These are phyloP conservation scores for Kwoniella shivajii DNA, from an alignment of 1,284 basidiomycete species.

Conservation along the genomic window DNA sequence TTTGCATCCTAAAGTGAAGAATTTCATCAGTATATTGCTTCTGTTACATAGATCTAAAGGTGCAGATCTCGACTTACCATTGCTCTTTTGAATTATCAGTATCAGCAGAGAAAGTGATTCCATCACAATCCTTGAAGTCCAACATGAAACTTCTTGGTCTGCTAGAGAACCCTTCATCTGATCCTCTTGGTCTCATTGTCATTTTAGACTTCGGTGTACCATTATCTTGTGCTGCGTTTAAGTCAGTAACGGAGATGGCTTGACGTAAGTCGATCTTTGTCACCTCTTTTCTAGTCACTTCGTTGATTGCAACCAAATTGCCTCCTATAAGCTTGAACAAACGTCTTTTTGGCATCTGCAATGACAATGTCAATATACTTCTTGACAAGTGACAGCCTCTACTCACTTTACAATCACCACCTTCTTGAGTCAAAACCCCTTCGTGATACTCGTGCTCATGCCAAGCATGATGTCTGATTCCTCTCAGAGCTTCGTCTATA, in stretches of 20 bases:
- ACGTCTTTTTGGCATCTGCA: conserved; percentile 73
- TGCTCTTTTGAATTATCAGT: conserved; percentile 80
- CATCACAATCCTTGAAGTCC: conserved; percentile 74
- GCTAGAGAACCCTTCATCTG: conserved; percentile 66
- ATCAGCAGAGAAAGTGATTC: conserved; percentile 89
- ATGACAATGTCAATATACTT: neutral
- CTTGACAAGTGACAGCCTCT: neutral
- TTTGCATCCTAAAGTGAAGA: conserved; percentile 67
- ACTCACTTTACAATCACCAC: conserved; percentile 88
- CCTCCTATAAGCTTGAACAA: conserved; percentile 84
- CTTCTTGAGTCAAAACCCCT: conserved; percentile 89
- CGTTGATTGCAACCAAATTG: conserved; percentile 86
- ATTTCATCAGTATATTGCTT: neutral
- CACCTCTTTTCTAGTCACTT: conserved; percentile 88
- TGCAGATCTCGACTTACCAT: conserved; percentile 65
- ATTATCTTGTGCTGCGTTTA: conserved; percentile 55
- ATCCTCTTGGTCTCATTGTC: conserved; percentile 59
- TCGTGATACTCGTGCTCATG: conserved; percentile 89
- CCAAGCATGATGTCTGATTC: conserved; percentile 84
- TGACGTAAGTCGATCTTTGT: conserved; percentile 89
- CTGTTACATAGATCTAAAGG: neutral
- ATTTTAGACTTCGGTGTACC: conserved; percentile 33
- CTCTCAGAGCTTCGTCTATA: conserved; percentile 87
- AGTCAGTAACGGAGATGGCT: conserved; percentile 75
- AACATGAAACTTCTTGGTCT: conserved; percentile 78